Evolutionary conservation across 768 basidiomycete genomes (phyloP), one percentile per base, ranked within the genome.

Genomic region (Leccinum boreale): DNA sequence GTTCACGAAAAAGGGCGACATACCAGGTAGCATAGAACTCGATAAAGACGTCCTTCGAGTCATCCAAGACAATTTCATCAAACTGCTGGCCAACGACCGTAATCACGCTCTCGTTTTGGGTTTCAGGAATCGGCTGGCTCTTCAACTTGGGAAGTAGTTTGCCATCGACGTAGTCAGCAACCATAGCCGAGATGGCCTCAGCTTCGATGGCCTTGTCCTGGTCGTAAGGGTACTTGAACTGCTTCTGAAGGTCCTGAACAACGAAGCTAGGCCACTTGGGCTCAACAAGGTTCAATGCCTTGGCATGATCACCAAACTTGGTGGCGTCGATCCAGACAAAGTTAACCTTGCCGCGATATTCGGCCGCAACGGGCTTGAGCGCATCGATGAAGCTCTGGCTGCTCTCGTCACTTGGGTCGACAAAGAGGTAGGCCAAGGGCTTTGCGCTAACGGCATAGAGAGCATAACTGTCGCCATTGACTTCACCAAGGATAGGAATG

Each of bases 1-100:
- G 21, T 44, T 10, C 36, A 28, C 29, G 48, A 29, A 9, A 57
- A 26, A 8, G 59, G 51, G 66, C 65, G 35, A 74, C 87, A 46
- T 73, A 95, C 97, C 97, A 99, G 50, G 93, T 85, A 50, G 97
- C 97, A 67, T 92, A 98, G 76, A 99, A 95, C 75, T 98, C 96
- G 63, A 98, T 80, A 67, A 99, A 94, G 66, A 98, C 88, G 70
- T 98, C 95, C 78, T 97, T 97, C 57, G 78, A 77, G 61, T 94
- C 90, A 69, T 97, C 92, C 60, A 83, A 85, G 33, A 92, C 88
- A 52, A 94, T 78, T 52, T 92, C 77, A 3, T 98, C 93, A 63
- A 98, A 98, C 63, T 89, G 85, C 73, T 92, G 89, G 60, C 92
- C 86, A 53, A 98, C 96, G 26, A 99, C 77, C 51, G 79, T 83